Conservation (phyloP, 768 basidiomycete species). For the Dictyophora rubrovolvata region DNA sequence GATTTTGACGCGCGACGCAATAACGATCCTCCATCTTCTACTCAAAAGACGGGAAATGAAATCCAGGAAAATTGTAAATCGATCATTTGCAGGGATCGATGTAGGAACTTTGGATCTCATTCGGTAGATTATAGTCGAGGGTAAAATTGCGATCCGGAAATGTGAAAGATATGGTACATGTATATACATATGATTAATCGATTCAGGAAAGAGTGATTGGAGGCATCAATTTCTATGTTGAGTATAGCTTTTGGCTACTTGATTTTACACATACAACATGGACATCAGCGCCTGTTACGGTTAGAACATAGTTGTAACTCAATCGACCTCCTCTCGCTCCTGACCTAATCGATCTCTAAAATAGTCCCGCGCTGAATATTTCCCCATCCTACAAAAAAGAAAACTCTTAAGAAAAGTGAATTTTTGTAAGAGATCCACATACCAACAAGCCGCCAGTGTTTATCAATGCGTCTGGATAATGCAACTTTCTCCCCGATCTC, state of each 20-base stretch:
- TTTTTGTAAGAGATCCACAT: slow-evolving; percentile 24
- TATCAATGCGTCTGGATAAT: slow-evolving; percentile 87
- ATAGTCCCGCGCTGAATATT: slow-evolving; percentile 81
- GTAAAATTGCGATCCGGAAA: too few relatives aligned
- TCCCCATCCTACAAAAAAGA: slow-evolving; percentile 41
- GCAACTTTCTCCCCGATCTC: slow-evolving; percentile 98
- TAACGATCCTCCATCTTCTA: slow-evolving; percentile 58
- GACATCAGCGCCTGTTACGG: background rate
- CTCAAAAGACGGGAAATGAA: slow-evolving; percentile 64
- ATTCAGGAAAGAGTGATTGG: too few relatives aligned
- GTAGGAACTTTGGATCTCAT: slow-evolving; percentile 55
- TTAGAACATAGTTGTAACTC: background rate
- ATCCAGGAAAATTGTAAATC: slow-evolving; percentile 55
- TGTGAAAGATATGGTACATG: too few relatives aligned
- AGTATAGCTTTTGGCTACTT: background rate
- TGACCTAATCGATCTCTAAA: slow-evolving; percentile 34
- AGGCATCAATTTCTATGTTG: too few relatives aligned
- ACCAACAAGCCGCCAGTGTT: slow-evolving; percentile 97
- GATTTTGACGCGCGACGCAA: slow-evolving; percentile 54
- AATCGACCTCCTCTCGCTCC: background rate
- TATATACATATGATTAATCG: too few relatives aligned
- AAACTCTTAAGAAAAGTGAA: background rate
- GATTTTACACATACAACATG: background rate
- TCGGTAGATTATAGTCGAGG: background rate
- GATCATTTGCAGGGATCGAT: slow-evolving; percentile 68